Conservation (phyloP, 2,329 filamentous ascomycete species). For the Diaporthe nobilis region DNA sequence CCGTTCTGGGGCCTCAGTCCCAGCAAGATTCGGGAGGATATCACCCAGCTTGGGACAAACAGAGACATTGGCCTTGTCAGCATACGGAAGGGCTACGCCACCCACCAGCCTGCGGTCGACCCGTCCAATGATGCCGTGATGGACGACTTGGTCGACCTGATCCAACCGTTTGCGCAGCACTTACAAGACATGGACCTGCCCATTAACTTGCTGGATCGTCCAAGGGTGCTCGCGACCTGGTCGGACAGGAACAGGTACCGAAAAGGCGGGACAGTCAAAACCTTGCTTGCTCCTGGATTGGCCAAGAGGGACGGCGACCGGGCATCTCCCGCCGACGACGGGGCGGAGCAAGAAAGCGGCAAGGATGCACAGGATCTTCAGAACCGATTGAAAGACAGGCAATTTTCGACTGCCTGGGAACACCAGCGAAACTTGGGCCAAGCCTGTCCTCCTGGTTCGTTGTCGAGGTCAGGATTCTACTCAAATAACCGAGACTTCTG, state of each 20-base stretch:
- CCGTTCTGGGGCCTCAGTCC: slow-evolving; percentile 85
- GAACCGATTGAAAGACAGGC: slow-evolving; percentile 18
- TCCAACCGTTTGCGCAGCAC: slow-evolving; percentile 78
- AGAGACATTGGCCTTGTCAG: slow-evolving; percentile 64
- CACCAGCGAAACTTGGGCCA: slow-evolving; percentile 47
- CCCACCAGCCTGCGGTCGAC: slow-evolving; percentile 53
- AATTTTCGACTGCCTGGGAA: slow-evolving; percentile 43
- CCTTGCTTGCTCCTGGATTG: slow-evolving; percentile 45
- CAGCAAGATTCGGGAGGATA: slow-evolving; percentile 74
- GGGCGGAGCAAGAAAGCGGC: slow-evolving; percentile 43
- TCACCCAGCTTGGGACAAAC: slow-evolving; percentile 55
- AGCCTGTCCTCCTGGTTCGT: slow-evolving; percentile 75
- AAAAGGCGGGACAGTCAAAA: slow-evolving; percentile 48
- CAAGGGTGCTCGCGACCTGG: slow-evolving; percentile 79
- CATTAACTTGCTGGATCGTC: slow-evolving; percentile 84
- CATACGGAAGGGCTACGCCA: slow-evolving; percentile 75
- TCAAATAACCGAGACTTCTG: slow-evolving; percentile 78
- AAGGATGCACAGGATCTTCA: neutral
- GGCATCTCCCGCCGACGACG: neutral
- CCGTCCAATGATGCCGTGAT: slow-evolving; percentile 54
- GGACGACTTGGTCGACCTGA: slow-evolving; percentile 72
- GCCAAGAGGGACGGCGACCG: slow-evolving; percentile 53
- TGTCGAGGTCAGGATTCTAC: slow-evolving; percentile 68
- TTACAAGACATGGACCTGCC: slow-evolving; percentile 88
- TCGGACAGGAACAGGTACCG: slow-evolving; percentile 65